These are phyloP conservation scores for Ophiognomonia clavigignenti-juglandacearum DNA, from an alignment of 2,329 filamentous ascomycete species.

Conservation along the genomic window DNA sequence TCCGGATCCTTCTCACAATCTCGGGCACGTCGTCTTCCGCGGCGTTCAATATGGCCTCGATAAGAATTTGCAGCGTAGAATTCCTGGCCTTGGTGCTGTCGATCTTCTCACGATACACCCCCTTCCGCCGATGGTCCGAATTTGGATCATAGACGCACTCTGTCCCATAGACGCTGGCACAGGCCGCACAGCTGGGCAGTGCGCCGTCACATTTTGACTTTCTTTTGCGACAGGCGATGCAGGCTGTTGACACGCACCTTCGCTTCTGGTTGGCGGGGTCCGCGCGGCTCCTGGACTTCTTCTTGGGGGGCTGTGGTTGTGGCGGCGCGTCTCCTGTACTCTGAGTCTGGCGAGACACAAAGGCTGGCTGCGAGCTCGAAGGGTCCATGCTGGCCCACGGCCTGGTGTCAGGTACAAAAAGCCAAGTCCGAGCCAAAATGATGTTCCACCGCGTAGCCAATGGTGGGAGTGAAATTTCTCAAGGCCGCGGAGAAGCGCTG, in stretches of 20 bases:
- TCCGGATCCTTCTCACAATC: constrained; percentile 81
- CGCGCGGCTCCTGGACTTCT: constrained; percentile 45
- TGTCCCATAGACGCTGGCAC: constrained; percentile 85
- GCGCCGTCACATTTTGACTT: constrained; percentile 93
- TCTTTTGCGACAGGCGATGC: constrained; percentile 71
- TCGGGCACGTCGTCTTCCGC: constrained; percentile 79
- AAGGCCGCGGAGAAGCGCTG: too few relatives aligned
- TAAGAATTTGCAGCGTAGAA: constrained; percentile 84
- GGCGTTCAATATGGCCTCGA: constrained; percentile 89
- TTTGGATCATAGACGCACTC: constrained; percentile 94
- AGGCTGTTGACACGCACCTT: constrained; percentile 79
- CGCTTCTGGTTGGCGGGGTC: constrained; percentile 56
- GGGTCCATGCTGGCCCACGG: too few relatives aligned
- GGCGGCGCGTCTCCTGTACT: background rate
- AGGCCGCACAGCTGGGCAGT: constrained; percentile 88
- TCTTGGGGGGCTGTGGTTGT: constrained; percentile 30
- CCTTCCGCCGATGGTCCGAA: constrained; percentile 92
- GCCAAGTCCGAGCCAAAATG: too few relatives aligned
- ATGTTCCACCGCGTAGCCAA: too few relatives aligned
- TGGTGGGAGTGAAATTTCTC: too few relatives aligned
- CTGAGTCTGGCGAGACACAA: too few relatives aligned
- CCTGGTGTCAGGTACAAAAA: too few relatives aligned
- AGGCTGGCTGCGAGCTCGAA: too few relatives aligned
- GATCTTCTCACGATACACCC: constrained; percentile 91
- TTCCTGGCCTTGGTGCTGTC: constrained; percentile 83